phyloP scores from a whole-genome alignment of 805 yeast genomes.

The Candida saitoana region DNA sequence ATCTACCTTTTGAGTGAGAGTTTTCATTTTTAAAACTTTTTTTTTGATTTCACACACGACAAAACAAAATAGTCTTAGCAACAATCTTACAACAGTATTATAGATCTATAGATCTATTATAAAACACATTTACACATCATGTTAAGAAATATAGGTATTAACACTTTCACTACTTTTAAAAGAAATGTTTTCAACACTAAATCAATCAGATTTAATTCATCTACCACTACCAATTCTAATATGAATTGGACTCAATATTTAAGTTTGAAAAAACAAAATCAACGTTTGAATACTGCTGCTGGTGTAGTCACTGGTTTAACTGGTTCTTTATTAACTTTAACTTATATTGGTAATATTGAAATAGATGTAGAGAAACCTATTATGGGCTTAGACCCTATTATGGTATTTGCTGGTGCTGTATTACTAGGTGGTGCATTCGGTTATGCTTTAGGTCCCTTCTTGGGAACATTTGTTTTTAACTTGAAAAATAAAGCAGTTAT shows the following conservation, averaged over 20 bases:
- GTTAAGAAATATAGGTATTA: constrained; percentile 4
- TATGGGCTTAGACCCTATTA: constrained; percentile 85
- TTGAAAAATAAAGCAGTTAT: constrained; percentile 46
- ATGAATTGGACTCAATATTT: constrained; percentile 82
- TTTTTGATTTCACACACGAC: no score
- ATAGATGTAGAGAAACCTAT: constrained; percentile 84
- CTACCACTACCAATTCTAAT: constrained; percentile 10
- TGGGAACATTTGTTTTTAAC: constrained; percentile 69
- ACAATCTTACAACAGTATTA: no score
- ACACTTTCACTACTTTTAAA: background rate
- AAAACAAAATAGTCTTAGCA: no score
- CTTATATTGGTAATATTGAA: constrained; percentile 71
- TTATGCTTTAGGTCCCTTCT: constrained; percentile 74
- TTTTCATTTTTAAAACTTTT: no score
- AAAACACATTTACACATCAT: no score
- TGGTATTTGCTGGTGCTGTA: constrained; percentile 72
- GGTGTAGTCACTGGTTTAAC: constrained; percentile 64
- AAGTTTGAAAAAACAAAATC: constrained; percentile 67
- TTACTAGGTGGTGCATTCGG: constrained; percentile 73
- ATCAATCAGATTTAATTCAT: no score
- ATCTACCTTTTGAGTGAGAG: no score
- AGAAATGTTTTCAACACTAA: background rate
- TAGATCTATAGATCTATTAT: no score
- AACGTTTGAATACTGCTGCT: constrained; percentile 61
- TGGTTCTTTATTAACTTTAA: constrained; percentile 69